These are phyloP conservation scores for Fusarium udum DNA, from an alignment of 2,329 filamentous ascomycete genomes.

Conservation along the genomic window DNA sequence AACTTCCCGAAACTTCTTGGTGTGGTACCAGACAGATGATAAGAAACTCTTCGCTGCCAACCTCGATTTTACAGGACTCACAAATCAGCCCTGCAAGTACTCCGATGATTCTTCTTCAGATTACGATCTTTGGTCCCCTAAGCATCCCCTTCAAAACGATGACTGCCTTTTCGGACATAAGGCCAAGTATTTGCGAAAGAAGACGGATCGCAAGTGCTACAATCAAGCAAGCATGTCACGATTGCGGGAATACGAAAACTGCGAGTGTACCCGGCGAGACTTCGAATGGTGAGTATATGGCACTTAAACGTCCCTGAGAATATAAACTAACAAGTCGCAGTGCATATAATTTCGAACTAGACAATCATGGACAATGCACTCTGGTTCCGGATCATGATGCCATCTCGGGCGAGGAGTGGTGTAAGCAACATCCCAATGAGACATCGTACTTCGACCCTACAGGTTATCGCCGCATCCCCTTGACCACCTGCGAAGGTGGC, in stretches of 20 bases:
- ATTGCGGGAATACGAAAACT: conserved; percentile 79
- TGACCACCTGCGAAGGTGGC: conserved; percentile 86
- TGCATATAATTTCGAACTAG: conserved; percentile 92
- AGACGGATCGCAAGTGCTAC: conserved; percentile 79
- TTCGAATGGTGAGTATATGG: conserved; percentile 81
- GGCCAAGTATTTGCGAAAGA: conserved; percentile 91
- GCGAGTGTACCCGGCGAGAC: conserved; percentile 83
- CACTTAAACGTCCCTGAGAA: not conserved
- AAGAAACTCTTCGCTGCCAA: conserved; percentile 78
- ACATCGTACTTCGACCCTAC: conserved; percentile 85
- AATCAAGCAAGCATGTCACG: conserved; percentile 78
- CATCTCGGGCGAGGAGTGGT: conserved; percentile 60
- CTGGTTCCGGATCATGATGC: conserved; percentile 79
- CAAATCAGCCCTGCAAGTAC: conserved; percentile 76
- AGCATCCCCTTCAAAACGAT: conserved; percentile 79
- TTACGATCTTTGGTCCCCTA: conserved; percentile 88
- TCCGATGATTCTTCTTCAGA: conserved; percentile 70
- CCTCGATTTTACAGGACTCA: conserved; percentile 86
- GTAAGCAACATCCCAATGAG: conserved; percentile 70
- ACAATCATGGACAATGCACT: conserved; percentile 77
- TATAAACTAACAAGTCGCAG: conserved; percentile 55
- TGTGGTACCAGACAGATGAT: conserved; percentile 76
- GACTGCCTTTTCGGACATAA: conserved; percentile 94
- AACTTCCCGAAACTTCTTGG: conserved; percentile 86
- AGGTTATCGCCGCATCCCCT: conserved; percentile 87